Evolutionary conservation across 139 green algal species (phyloP).

Genomic region (Closterium sp.): DNA sequence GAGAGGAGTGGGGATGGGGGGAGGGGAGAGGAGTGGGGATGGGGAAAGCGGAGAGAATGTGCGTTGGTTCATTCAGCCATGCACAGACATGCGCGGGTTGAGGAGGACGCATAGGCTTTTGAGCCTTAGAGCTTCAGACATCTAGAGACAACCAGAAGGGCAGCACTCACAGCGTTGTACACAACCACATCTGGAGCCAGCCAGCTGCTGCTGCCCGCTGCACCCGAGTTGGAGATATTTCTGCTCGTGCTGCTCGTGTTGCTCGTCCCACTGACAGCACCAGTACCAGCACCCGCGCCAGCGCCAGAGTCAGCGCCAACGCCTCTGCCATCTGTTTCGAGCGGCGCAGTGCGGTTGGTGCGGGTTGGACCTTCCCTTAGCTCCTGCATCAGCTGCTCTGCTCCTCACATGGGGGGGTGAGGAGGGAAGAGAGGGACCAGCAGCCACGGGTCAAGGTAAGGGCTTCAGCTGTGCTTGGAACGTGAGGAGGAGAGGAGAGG

Average conservation of each 20-base stretch:
- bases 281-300: no score
- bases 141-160: no score
- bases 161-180: slow-evolving; percentile 6
- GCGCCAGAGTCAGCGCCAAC: neutral
- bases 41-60: neutral
- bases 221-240: neutral
- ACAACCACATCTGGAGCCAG: slow-evolving; percentile 4
- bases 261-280: neutral
- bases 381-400: slow-evolving; percentile 5
- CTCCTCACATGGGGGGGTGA: neutral
- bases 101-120: neutral
- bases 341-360: neutral
- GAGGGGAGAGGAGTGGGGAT: neutral
- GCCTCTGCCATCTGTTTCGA: neutral
- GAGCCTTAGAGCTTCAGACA: no score
- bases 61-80: no score
- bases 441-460: neutral
- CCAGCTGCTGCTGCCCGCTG: neutral
- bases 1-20: neutral
- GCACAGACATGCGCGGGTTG: no score
- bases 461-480: neutral
- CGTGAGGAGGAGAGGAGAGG: neutral
- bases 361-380: neutral
- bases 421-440: neutral
- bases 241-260: slow-evolving; percentile 4